A percentile compares a stretch with the other conserved stretches of the same genome.
These are phyloP conservation scores for Ambrosia artemisiifolia DNA, from an alignment of 129 eudicot species.

Conservation along the genomic window DNA sequence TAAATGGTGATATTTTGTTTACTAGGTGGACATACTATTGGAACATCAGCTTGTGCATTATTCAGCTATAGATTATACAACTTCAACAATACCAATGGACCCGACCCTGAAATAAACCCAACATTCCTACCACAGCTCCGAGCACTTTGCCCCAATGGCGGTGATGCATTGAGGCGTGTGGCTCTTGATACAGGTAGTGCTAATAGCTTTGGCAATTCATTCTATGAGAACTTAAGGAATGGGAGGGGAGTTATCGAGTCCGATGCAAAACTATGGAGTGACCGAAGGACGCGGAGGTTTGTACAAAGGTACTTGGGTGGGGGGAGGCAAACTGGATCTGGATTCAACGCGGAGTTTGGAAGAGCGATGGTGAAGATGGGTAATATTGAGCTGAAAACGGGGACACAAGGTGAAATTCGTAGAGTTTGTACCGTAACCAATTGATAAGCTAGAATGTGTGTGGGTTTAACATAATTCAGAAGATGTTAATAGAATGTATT, in stretches of 20 bases:
- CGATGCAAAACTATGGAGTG: constrained; percentile 54
- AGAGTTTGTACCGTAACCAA: constrained; percentile 56
- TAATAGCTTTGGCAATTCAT: constrained; percentile 38
- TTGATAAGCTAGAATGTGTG: background rate
- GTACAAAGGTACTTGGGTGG: constrained; percentile 50
- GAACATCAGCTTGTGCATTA: constrained; percentile 53
- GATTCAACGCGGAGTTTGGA: constrained; percentile 51
- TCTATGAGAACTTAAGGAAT: constrained; percentile 37
- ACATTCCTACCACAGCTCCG: constrained; percentile 43
- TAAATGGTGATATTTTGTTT: background rate
- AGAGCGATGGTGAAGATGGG: constrained; percentile 77
- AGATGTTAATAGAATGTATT: background rate
- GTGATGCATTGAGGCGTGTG: constrained; percentile 33
- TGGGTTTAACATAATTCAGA: background rate
- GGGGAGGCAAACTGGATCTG: constrained; percentile 37
- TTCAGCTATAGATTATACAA: constrained; percentile 62
- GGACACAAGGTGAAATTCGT: constrained; percentile 63
- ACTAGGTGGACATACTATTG: constrained; percentile 75
- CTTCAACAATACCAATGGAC: constrained; percentile 37
- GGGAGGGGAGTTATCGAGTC: constrained; percentile 60
- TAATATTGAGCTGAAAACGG: constrained; percentile 46
- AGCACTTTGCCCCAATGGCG: constrained; percentile 45
- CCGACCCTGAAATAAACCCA: constrained; percentile 49
- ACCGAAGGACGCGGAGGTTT: constrained; percentile 33
- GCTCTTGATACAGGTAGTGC: constrained; percentile 51